Evolutionary conservation across 805 yeast species (phyloP).

Genomic region (Pichia gijzeniarum): DNA sequence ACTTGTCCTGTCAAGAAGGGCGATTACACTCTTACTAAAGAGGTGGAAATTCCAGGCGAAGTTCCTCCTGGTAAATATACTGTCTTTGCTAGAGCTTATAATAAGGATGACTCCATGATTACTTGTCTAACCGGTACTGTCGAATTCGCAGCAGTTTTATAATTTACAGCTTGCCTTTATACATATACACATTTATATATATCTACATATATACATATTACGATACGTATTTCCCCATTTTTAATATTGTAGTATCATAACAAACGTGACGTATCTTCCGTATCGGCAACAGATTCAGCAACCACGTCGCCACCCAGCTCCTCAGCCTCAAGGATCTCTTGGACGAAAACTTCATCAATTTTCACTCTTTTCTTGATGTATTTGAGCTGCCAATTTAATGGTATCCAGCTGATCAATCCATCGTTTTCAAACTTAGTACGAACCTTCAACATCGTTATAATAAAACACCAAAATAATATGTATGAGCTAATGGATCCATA

Average conservation of each 20-base stretch:
- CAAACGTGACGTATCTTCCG: slow-evolving; percentile 1
- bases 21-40: slow-evolving; percentile 53
- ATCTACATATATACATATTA: too few species aligned
- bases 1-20: slow-evolving; percentile 80
- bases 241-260: too few species aligned
- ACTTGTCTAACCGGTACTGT: slow-evolving; percentile 78
- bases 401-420: slow-evolving; percentile 57
- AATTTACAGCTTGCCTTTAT: background rate
- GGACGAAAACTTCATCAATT: slow-evolving; percentile 21
- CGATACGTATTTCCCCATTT: too few species aligned
- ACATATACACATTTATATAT: background rate
- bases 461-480: slow-evolving; percentile 58
- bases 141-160: slow-evolving; percentile 37
- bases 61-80: slow-evolving; percentile 94
- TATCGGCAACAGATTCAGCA: too few species aligned
- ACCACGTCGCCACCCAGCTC: background rate
- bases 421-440: slow-evolving; percentile 44
- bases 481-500: slow-evolving; percentile 79
- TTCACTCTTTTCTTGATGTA: slow-evolving; percentile 39
- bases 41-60: slow-evolving; percentile 79
- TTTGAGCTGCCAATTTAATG: slow-evolving; percentile 53
- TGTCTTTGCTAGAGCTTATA: slow-evolving; percentile 85
- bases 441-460: slow-evolving; percentile 39
- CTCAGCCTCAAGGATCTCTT: slow-evolving; percentile 20
- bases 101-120: slow-evolving; percentile 71